Percentiles rank a stretch among this genome's conserved stretches.
Conservation (phyloP, 2,329 filamentous ascomycete genomes). For the Aspergillus sp. region DNA sequence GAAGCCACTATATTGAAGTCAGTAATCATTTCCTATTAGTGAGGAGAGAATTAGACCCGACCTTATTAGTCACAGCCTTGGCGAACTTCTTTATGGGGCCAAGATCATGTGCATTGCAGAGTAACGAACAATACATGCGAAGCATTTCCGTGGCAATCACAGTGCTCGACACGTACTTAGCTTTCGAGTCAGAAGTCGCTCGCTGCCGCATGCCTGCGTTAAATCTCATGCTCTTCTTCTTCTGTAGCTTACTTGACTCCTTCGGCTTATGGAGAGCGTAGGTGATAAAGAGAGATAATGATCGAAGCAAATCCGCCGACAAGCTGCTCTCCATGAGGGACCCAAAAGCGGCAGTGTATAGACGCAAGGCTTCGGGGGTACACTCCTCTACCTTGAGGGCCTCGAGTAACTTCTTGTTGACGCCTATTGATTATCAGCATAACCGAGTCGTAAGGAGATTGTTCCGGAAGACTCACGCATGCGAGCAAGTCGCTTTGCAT, state of each 20-base stretch:
- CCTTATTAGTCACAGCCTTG: slow-evolving; percentile 92
- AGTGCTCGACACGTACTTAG: slow-evolving; percentile 56
- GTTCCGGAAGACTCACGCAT: slow-evolving; percentile 69
- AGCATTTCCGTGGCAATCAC: slow-evolving; percentile 75
- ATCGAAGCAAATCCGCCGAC: slow-evolving; percentile 80
- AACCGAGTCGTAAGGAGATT: background rate
- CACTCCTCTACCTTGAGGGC: slow-evolving; percentile 84
- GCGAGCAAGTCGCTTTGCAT: slow-evolving; percentile 78
- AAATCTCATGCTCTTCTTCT: slow-evolving; percentile 49
- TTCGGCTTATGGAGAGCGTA: slow-evolving; percentile 76
- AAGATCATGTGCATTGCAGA: slow-evolving; percentile 72
- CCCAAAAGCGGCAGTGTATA: slow-evolving; percentile 78
- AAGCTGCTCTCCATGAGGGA: slow-evolving; percentile 78
- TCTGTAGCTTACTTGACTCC: slow-evolving; percentile 43
- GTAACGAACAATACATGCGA: slow-evolving; percentile 72
- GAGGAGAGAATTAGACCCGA: slow-evolving; percentile 42
- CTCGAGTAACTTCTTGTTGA: slow-evolving; percentile 86
- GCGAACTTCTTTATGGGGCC: slow-evolving; percentile 82
- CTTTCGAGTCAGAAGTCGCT: slow-evolving; percentile 37
- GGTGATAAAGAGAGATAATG: slow-evolving; percentile 87
- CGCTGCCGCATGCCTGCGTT: slow-evolving; percentile 31
- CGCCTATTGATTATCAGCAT: slow-evolving; percentile 57
- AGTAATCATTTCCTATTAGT: background rate
- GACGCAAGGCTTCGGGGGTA: slow-evolving; percentile 68
- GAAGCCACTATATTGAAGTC: slow-evolving; percentile 67